Evolutionary conservation across 106 monocot species (phyloP), one percentile per base, ranked within the genome.

Genomic region (Xerophyta viscosa): DNA sequence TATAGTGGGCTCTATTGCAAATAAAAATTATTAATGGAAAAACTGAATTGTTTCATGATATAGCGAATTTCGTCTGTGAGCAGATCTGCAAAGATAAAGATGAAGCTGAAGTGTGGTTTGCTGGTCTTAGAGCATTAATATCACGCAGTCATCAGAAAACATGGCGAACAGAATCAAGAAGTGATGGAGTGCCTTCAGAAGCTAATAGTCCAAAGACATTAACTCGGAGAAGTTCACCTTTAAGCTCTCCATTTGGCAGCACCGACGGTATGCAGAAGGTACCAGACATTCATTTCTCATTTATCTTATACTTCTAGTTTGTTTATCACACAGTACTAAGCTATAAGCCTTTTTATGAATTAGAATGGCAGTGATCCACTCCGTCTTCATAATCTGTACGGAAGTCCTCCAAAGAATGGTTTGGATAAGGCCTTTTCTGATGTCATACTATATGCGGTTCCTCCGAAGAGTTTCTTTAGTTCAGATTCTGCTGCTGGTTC

Each of bases 81-180:
- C 63, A 93, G 93, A 93, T 93, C 42, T 93, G 93, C 64, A 93
- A 93, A 64, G 93, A 93, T 67, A 93, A 93, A 78, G 93, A 93
- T 75, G 93, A 93, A 72, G 93, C 93, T 41, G 93, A 93, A 75
- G 83, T 88, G 24, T 93, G 93, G 93, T 93, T 93, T 80, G 93
- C 88, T 65, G 93, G 93, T 65, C 55, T 93, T 28, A 93, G 80
- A 74, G 88, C 93, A 66, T 56, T 93, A 61, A 93, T 93, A 51
- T 80, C 93, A n/a, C 83, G 77, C 28, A 78, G 66, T 45, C 80
- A 77, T 80, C 70, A 80, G 20, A 70, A 77, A 44, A 88, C 71
- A 64, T 93, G 80, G 77, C 80, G 75, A 60, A 75, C 74, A 50
- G 87, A 84, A 61, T 84, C 88, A 42, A 73, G 75, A 77, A 93